Base-by-base conservation (phyloP, 768 basidiomycete genomes). In the Tubosaeta sp. region DNA sequence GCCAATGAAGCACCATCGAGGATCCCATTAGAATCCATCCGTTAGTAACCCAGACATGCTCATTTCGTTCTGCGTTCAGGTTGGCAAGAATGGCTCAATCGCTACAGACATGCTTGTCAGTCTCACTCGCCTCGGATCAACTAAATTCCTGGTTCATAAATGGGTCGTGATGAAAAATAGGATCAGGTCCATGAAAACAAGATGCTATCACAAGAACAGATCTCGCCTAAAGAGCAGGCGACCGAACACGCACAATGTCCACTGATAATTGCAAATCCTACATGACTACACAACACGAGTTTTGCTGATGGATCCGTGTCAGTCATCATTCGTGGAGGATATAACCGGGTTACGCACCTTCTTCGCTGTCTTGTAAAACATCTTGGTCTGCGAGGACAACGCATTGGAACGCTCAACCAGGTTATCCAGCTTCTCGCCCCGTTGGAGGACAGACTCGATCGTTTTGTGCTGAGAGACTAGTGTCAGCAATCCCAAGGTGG, bases 301-400 rank as follows among this genome's bases (percentile, higher is more conserved):
- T 97, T 91, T 95, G 92, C 91, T 94, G 66, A 33, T 51, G n/a
- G 16, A 42, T 39, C 4, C 37, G 35, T 14, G 52, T 64, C 50
- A 62, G 56, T 43, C 37, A 26, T 7, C 34, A 34, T 22, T 17
- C 53, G 22, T 49, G 25, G 16, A 53, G 44, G 29, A 48, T 27
- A 13, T 5, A 42, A 25, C 10, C 17, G 17, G 46, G 17, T 11
- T 4, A 63, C 79, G 47, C 50, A 93, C 95, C 88, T 95, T 95
- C 88, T 97, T 98, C 2, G 95, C 93, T 8, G 95, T 97, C 86
- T 97, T 97, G 77, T 97, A 98, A 69, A 99, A 99, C 87, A 91
- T 89, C 84, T 97, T 97, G 73, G 84, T 91, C 73, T 94, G 91
- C 14, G 82, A 75, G 35, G 92, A 91, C 50, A 97, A 72, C 32